Conservation (phyloP, 257 asterid genomes). For the Solanum acaule region DNA sequence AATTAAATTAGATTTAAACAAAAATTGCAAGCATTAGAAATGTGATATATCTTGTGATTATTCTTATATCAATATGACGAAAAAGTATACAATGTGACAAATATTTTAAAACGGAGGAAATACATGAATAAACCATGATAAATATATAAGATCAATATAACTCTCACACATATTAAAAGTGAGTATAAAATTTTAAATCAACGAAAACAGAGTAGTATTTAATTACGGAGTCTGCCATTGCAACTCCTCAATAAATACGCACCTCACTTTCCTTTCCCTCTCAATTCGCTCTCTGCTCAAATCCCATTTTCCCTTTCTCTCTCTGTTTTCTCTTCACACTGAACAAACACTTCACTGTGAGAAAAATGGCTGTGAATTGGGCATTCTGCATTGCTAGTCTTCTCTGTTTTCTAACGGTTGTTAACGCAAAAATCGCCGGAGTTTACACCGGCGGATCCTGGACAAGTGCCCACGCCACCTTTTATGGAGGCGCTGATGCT, state of each 20-base stretch:
- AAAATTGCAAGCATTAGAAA: background rate
- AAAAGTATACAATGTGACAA: background rate
- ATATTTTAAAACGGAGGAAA: background rate
- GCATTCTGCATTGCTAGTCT: slow-evolving; percentile 27
- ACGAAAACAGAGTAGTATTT: slow-evolving; percentile 6
- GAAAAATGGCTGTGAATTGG: slow-evolving; percentile 3
- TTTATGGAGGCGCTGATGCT: slow-evolving; percentile 88
- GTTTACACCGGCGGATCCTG: slow-evolving; percentile 52
- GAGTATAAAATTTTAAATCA: background rate
- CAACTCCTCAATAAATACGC: slow-evolving; percentile 34
- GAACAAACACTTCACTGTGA: background rate
- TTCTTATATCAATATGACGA: background rate
- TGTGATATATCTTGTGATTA: background rate
- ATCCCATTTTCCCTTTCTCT: background rate
- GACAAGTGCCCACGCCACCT: slow-evolving; percentile 82
- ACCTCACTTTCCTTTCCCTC: slow-evolving; percentile 21
- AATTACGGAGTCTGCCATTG: slow-evolving; percentile 7
- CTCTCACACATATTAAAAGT: background rate
- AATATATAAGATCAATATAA: background rate
- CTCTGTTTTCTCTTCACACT: background rate
- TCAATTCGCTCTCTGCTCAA: slow-evolving; percentile 10
- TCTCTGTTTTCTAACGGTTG: slow-evolving; percentile 23
- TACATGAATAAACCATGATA: background rate
- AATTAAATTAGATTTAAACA: background rate
- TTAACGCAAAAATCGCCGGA: slow-evolving; percentile 46